Percentiles rank a stretch among this genome's conserved stretches.
Conservation (phyloP, 1,139 yeast species). For the Geotrichum europaeum region DNA sequence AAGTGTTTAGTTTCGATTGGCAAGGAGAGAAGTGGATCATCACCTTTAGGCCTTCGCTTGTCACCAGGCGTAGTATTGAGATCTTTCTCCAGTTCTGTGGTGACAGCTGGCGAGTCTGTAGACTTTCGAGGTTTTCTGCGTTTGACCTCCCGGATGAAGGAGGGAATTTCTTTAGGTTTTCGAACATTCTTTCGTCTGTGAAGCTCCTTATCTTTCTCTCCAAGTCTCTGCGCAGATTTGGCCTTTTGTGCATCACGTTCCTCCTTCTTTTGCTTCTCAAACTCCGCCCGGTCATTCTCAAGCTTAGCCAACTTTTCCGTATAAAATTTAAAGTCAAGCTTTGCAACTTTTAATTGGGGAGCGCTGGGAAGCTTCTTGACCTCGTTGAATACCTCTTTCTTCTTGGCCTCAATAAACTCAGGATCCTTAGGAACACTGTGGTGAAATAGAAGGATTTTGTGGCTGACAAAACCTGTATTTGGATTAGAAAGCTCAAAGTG, state of each 20-base stretch:
- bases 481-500: conserved; percentile 19
- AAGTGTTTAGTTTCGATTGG: conserved; percentile 6
- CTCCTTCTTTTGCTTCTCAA: neutral
- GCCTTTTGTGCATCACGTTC: neutral
- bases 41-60: neutral
- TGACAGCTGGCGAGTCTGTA: neutral
- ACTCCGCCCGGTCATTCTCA: conserved; percentile 2
- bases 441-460: conserved; percentile 22
- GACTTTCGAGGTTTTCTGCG: neutral
- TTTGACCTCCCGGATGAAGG: neutral
- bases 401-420: conserved; percentile 7
- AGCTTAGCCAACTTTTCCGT: conserved; percentile 4
- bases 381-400: conserved; percentile 4
- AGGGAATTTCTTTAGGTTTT: neutral
- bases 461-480: conserved; percentile 19
- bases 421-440: conserved; percentile 22
- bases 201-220: conserved; percentile 10
- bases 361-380: neutral
- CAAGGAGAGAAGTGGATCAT: conserved; percentile 12
- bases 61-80: neutral
- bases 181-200: neutral
- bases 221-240: conserved; percentile 9
- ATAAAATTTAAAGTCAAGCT: conserved; percentile 12
- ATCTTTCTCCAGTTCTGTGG: neutral
- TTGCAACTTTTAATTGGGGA: conserved; percentile 3